Conservation (phyloP, 306 rosid species). For the Boehmeria nivea region DNA sequence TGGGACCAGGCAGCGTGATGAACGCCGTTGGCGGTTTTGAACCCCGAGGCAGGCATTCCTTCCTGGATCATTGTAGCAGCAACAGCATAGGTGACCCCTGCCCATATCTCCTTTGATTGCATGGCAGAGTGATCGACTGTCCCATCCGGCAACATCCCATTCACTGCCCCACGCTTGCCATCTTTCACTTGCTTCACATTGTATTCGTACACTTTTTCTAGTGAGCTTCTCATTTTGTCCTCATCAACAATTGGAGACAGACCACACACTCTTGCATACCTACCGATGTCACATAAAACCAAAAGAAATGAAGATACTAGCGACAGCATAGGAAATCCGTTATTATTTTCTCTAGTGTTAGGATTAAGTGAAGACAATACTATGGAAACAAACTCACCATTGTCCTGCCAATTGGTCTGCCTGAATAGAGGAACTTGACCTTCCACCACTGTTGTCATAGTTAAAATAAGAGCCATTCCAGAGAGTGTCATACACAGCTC, state of each 20-base stretch:
- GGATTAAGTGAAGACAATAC: neutral
- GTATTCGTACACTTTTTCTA: constrained; percentile 54
- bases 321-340: too few relatives aligned
- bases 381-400: constrained; percentile 56
- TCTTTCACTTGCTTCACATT: constrained; percentile 66
- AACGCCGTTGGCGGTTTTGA: constrained; percentile 71
- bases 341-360: too few relatives aligned
- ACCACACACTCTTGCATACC: constrained; percentile 90
- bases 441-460: constrained; percentile 71
- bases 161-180: constrained; percentile 83
- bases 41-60: constrained; percentile 71
- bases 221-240: constrained; percentile 59
- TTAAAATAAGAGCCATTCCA: constrained; percentile 98
- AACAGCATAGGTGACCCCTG: constrained; percentile 85
- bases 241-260: constrained; percentile 76
- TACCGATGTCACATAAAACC: constrained; percentile 23
- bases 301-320: too few relatives aligned
- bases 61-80: constrained; percentile 97
- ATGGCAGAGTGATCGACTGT: constrained; percentile 61
- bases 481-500: constrained; percentile 56
- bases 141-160: constrained; percentile 93
- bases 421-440: constrained; percentile 75
- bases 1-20: constrained; percentile 78
- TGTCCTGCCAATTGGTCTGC: constrained; percentile 99
- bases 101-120: constrained; percentile 96